Evolutionary conservation across 805 yeast species (phyloP), one percentile per base, ranked within the genome.

Genomic region (Maudiozyma turicensis): DNA sequence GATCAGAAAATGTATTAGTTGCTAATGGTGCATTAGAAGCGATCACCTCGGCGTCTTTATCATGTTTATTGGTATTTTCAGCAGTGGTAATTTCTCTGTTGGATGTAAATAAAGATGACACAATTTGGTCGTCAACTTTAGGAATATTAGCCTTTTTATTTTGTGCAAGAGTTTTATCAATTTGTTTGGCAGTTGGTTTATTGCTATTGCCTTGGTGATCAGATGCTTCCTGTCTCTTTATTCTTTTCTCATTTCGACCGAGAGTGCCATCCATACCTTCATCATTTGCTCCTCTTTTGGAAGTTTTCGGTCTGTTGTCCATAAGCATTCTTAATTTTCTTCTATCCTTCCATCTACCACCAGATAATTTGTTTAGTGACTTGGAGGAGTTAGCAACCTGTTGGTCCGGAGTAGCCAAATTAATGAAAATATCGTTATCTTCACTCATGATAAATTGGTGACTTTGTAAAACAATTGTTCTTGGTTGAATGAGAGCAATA

Each of bases 21-120:
- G 58, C 46, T 31, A 86, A 63, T 0, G 97, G 96, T 0, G 97
- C 97, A 68, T 93, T 93, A 0, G 97, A 87, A 0, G 95, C 86
- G 48, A 48, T 54, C 9, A 61, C 53, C 15, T 60, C 64, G 7
- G 63, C 54, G 29, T 63, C 63, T 2, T 68, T 68, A 20, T 71
- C 70, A 28, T 72, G 67, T 1, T 63, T 70, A 46, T 73, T 67
- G 2, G 65, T 69, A 8, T 69, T 63, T 2, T 52, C 57, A n/a
- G 60, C 49, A 0, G 65, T 59, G 8, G 64, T 58, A 34, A 77
- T 70, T 43, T 75, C 82, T 7, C 83, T 79, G 53, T 82, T 80
- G 1, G 84, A 77, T 0, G 90, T 77, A 72, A 91, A 91, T 47
- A 91, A 69, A 1, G 97, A 91, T 0, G 97, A 86, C 3, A 91